Conservation (phyloP, 2,329 filamentous ascomycete genomes). For the Pseudogymnoascus sp. region DNA sequence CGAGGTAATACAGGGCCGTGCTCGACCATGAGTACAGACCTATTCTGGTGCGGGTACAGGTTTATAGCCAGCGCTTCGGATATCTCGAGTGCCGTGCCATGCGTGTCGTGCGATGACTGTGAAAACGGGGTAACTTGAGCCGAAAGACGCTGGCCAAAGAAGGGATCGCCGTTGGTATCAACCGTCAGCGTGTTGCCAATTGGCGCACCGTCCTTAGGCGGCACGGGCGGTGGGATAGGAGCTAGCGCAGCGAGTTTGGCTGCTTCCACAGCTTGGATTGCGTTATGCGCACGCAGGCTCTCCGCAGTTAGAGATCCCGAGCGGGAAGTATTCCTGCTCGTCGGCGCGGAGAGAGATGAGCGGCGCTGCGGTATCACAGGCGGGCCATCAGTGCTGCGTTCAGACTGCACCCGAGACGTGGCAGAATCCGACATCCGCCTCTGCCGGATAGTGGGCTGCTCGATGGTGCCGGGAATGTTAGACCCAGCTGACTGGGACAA, state of each 20-base stretch:
- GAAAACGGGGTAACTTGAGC: constrained; percentile 55
- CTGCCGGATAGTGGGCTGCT: constrained; percentile 23
- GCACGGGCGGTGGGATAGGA: background rate
- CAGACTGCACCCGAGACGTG: constrained; percentile 20
- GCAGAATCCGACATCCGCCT: constrained; percentile 25
- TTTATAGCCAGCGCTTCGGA: constrained; percentile 54
- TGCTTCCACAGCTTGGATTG: constrained; percentile 14
- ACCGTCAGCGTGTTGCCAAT: constrained; percentile 30
- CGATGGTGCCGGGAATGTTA: constrained; percentile 37
- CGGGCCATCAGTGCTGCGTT: constrained; percentile 52
- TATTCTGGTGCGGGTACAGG: constrained; percentile 57
- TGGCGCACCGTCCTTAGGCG: background rate
- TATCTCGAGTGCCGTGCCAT: constrained; percentile 50
- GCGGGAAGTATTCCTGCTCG: constrained; percentile 48
- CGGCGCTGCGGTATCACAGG: constrained; percentile 47
- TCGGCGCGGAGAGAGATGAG: constrained; percentile 55
- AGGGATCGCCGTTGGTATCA: constrained; percentile 45
- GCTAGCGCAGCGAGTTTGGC: constrained; percentile 11
- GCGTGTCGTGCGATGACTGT: constrained; percentile 48
- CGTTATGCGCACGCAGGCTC: constrained; percentile 48
- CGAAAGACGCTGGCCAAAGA: constrained; percentile 44
- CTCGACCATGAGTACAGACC: constrained; percentile 49
- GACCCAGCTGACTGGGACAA: constrained; percentile 33
- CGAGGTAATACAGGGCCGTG: constrained; percentile 11
- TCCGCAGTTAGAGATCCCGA: constrained; percentile 49